Base-by-base conservation (phyloP, 2,329 filamentous ascomycete genomes). In the Aschersonia sp. region DNA sequence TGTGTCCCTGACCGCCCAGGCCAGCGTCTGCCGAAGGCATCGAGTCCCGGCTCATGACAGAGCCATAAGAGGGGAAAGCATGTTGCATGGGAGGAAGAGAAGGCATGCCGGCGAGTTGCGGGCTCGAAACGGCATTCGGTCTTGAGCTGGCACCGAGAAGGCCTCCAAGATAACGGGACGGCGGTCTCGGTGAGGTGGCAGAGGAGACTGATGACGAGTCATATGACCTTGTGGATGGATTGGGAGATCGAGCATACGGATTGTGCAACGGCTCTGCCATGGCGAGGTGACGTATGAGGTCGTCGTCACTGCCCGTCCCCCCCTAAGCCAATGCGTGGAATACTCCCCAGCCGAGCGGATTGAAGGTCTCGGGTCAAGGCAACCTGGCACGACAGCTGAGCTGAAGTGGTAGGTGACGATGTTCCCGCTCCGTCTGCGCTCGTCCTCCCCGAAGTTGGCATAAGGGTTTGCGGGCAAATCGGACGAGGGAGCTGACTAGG, bases 131-230 rank as follows among this genome's bases (percentile, higher is more conserved):
- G 56, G 69, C 65, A 59, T 71, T 70, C 47, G 71, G 62, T 56
- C 75, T 71, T 49, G 70, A 65, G 54, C 69, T 73, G 52, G 70
- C 64, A 59, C 68, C 70, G 68, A 79, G 72, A 52, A 75, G 61
- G 48, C 70, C 72, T 54, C 71, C 55, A 3, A 75, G 61, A 59
- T 77, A 77, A 56, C 73, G 71, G 51, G 70, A 64, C 49, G 72
- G 66, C 48, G 72, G 70, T 54, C 72, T 72, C 45, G 78, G 78
- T 28, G 78, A 82, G 31, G 77, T 74, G 49, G 76, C 72, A 50
- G 78, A 80, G 30, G 77, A 79, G 56, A 78, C 75, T 45, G 77
- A 78, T 9, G 77, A 80, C 51, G 77, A 80, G 64, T 79, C 76
- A 71, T 78, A 81, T 54, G 77, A 80, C 61, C 72, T 71, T 53